Evolutionary conservation across 78 protist species (phyloP).

Genomic region (Dictyostelium brefeldianum): DNA sequence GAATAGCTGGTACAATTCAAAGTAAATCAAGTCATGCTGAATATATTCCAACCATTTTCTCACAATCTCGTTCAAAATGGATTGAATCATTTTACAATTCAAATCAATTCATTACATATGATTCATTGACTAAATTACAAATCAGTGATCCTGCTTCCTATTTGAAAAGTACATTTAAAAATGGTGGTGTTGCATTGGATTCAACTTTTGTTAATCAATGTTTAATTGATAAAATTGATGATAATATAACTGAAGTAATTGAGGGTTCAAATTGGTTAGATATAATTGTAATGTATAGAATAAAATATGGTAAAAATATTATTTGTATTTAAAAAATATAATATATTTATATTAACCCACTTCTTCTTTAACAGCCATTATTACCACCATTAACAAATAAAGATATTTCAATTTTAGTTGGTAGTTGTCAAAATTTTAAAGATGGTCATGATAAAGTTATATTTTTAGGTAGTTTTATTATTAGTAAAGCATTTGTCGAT

Average conservation of each 20-base stretch:
- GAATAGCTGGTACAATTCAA: constrained; percentile 72
- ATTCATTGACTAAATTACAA: constrained; percentile 23
- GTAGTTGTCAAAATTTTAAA: constrained; percentile 52
- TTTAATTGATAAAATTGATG: constrained; percentile 47
- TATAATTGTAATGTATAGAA: constrained; percentile 6
- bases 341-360: not conserved
- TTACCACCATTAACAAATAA: constrained; percentile 57
- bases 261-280: constrained; percentile 55
- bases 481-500: constrained; percentile 64
- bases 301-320: not conserved
- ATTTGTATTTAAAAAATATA: not conserved
- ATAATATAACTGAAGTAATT: constrained; percentile 33
- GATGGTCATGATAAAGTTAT: constrained; percentile 19
- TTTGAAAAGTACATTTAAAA: constrained; percentile 39
- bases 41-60: constrained; percentile 57
- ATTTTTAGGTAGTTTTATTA: constrained; percentile 41
- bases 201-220: constrained; percentile 19
- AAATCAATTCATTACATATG: constrained; percentile 50
- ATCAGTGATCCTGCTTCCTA: constrained; percentile 52
- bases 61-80: constrained; percentile 47
- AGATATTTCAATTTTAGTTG: constrained; percentile 33
- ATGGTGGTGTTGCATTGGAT: constrained; percentile 52
- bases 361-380: constrained; percentile 2
- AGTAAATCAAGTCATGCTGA: constrained; percentile 43
- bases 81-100: constrained; percentile 74